Evolutionary conservation across 2,329 filamentous ascomycete genomes (phyloP), one percentile per base, ranked within the genome.

Genomic region (Dactylellina parvicollis): DNA sequence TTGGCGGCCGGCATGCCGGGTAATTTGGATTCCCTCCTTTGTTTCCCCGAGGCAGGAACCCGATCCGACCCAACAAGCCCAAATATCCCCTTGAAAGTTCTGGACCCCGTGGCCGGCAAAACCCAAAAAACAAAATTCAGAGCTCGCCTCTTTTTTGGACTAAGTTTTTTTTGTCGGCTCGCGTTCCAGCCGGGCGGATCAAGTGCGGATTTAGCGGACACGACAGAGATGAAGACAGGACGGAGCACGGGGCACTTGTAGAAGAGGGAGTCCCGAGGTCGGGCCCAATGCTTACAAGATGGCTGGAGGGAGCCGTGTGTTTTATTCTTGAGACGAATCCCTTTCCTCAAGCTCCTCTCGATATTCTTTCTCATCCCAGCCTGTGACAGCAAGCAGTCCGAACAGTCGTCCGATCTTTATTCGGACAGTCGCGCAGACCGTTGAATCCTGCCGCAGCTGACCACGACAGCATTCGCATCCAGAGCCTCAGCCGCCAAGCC

Each of bases 1-100:
- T 7, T 18, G 4, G 7, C 24, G n/a, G n/a, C 44, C 60, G 60
- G 60, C 49, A 65, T 36, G 49, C 49, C 62, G 62, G 62, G 12
- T 57, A 57, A 38, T 54, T 32, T 54, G 20, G 9, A 22, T 24
- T 42, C n/a, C n/a, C n/a, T n/a, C n/a, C n/a, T n/a, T 46, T 34
- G 20, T 22, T 44, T 30, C 32, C 30, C 57, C 57, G 44, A 52
- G 34, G 28, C 42, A 59, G 34, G 18, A 38, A 56, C 34, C 49
- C 52, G 52, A 56, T 10, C 34, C 52, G 32, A 20, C 20, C 3
- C 9, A 7, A 12, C 26, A 8, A n/a, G 9, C 22, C 22, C 30
- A 7, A 42, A 34, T 36, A 38, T 12, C 49, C 24, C 22, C 20
- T 5, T 4, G 24, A 38, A 16, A 30, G 22, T 32, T 59, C 18